Conservation (phyloP, 805 yeast genomes). For the Lachancea lanzarotensis region DNA sequence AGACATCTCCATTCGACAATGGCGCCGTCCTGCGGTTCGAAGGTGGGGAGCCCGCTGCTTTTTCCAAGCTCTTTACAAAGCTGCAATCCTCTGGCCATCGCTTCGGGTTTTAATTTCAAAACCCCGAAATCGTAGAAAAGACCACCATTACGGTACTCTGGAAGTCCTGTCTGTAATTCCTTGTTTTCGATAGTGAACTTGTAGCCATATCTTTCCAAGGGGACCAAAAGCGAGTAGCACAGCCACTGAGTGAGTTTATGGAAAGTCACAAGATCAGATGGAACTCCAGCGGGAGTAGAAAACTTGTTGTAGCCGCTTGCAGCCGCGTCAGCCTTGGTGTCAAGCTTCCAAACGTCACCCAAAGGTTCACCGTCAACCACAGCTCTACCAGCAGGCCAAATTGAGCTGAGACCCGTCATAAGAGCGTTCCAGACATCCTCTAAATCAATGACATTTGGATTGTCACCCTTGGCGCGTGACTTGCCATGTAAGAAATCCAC, state of each 20-base stretch:
- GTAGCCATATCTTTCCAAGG: slow-evolving; percentile 42
- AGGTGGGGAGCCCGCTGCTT: slow-evolving; percentile 39
- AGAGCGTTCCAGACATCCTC: slow-evolving; percentile 47
- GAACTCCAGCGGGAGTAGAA: slow-evolving; percentile 23
- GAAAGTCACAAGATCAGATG: slow-evolving; percentile 46
- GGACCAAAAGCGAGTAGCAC: slow-evolving; percentile 52
- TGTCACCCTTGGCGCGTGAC: background rate
- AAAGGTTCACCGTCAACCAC: slow-evolving; percentile 43
- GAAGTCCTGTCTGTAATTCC: slow-evolving; percentile 46
- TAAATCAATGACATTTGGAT: slow-evolving; percentile 34
- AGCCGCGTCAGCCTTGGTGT: slow-evolving; percentile 27
- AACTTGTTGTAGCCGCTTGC: slow-evolving; percentile 26
- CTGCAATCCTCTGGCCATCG: slow-evolving; percentile 34
- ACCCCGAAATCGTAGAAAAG: slow-evolving; percentile 51
- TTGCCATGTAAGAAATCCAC: slow-evolving; percentile 40
- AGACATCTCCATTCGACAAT: slow-evolving; percentile 65
- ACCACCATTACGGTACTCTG: slow-evolving; percentile 63
- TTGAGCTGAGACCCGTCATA: slow-evolving; percentile 49
- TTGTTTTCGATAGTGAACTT: slow-evolving; percentile 35
- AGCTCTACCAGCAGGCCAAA: slow-evolving; percentile 59
- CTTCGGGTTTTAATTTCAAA: slow-evolving; percentile 40
- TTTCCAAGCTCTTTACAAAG: slow-evolving; percentile 29
- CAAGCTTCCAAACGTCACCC: slow-evolving; percentile 58
- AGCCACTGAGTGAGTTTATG: slow-evolving; percentile 66
- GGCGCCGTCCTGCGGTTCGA: slow-evolving; percentile 48